Percentiles rank a stretch among this genome's conserved stretches.
Evolutionary conservation across 441 rosid genomes (phyloP).

Genomic region (Viola pubescens): DNA sequence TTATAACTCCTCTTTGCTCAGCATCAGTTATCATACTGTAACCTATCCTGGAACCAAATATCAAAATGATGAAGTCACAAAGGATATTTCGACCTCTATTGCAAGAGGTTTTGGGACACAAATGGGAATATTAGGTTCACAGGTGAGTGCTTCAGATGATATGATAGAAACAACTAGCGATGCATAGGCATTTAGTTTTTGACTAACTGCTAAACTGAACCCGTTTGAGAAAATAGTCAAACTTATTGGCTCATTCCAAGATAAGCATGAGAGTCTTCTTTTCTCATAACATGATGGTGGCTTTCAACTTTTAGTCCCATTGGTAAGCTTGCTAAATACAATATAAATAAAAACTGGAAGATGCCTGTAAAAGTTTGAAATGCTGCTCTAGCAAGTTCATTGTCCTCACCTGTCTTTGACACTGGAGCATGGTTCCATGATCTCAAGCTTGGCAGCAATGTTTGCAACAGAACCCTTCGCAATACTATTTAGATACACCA

Average conservation of each 20-base stretch:
- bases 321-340: not conserved
- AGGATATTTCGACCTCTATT: not conserved
- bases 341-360: slow-evolving; percentile 7
- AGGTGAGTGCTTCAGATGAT: too few relatives aligned
- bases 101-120: not conserved
- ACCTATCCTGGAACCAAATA: slow-evolving; percentile 72
- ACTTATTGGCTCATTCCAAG: too few relatives aligned
- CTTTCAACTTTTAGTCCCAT: not conserved
- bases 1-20: slow-evolving; percentile 70
- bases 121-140: too few relatives aligned
- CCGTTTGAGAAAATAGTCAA: not conserved
- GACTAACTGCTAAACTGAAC: not conserved
- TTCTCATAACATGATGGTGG: not conserved
- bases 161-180: too few relatives aligned
- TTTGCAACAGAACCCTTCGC: slow-evolving; percentile 76
- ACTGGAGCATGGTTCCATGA: slow-evolving; percentile 97
- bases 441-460: slow-evolving; percentile 96
- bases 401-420: slow-evolving; percentile 81
- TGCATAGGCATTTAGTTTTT: not conserved
- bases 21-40: slow-evolving; percentile 92
- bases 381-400: not conserved
- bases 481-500: slow-evolving; percentile 87
- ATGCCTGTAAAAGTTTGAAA: slow-evolving; percentile 9
- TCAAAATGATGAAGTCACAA: slow-evolving; percentile 6
- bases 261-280: too few relatives aligned